These are phyloP conservation scores for Leptographium wingfieldii DNA, from an alignment of 2,329 filamentous ascomycete species.

Conservation along the genomic window DNA sequence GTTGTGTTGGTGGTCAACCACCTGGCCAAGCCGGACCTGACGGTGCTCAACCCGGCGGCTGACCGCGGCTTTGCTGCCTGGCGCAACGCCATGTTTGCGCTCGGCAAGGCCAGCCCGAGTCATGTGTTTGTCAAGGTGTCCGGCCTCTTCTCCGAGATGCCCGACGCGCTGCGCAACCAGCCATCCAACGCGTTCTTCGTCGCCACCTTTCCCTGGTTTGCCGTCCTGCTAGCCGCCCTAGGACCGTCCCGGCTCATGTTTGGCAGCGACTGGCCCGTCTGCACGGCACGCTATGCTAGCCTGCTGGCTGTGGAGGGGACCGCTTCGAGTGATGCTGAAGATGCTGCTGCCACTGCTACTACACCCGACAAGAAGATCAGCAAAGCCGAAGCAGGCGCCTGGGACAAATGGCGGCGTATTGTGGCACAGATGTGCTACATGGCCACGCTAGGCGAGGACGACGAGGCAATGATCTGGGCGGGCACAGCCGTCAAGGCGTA, in stretches of 20 bases:
- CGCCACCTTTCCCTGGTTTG: slow-evolving; percentile 56
- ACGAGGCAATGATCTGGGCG: slow-evolving; percentile 57
- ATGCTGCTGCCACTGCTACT: slow-evolving; percentile 19
- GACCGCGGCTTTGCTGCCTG: slow-evolving; percentile 54
- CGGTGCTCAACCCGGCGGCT: slow-evolving; percentile 41
- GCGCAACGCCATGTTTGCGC: slow-evolving; percentile 53
- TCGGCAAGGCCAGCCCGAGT: slow-evolving; percentile 41
- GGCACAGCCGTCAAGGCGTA: slow-evolving; percentile 64
- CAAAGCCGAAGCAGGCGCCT: slow-evolving; percentile 41
- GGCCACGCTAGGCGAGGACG: slow-evolving; percentile 45
- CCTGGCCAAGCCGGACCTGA: slow-evolving; percentile 75
- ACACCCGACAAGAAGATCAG: slow-evolving; percentile 6
- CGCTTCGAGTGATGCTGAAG: slow-evolving; percentile 10
- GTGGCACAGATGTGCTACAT: slow-evolving; percentile 56
- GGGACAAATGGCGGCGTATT: slow-evolving; percentile 62
- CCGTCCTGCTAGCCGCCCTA: slow-evolving; percentile 60
- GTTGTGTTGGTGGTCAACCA: slow-evolving; percentile 68
- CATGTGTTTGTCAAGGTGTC: slow-evolving; percentile 86
- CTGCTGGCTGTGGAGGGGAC: not conserved
- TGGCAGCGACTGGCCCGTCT: slow-evolving; percentile 88
- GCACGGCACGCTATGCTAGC: slow-evolving; percentile 47
- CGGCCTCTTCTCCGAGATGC: slow-evolving; percentile 71
- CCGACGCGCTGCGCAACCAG: slow-evolving; percentile 35
- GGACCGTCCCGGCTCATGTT: slow-evolving; percentile 68
- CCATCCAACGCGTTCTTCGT: slow-evolving; percentile 46